Evolutionary conservation across 2,329 filamentous ascomycete species (phyloP).

Genomic region (Colletotrichum sp.): DNA sequence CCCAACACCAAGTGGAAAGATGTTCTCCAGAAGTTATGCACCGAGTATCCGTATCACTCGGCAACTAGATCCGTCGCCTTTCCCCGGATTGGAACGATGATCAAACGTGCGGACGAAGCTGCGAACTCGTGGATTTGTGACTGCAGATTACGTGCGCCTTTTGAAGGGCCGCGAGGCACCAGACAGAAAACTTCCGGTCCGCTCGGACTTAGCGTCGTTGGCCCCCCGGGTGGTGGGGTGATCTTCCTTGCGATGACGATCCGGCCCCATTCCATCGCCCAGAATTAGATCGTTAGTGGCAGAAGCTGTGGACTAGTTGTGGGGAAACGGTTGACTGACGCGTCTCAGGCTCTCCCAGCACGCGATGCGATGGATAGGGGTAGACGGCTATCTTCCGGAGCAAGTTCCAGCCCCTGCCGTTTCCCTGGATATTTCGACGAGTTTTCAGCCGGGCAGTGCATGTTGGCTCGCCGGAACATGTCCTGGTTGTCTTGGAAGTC

Average conservation of each 20-base stretch:
- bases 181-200: background rate
- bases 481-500: background rate
- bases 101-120: background rate
- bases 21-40: background rate
- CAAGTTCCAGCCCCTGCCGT: background rate
- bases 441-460: background rate
- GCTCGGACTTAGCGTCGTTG: background rate
- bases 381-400: background rate
- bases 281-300: background rate
- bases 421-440: background rate
- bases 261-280: background rate
- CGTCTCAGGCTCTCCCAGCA: background rate
- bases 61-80: background rate
- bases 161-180: background rate
- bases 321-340: background rate
- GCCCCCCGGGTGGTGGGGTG: background rate
- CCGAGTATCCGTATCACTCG: background rate
- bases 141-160: background rate
- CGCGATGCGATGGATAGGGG: background rate
- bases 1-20: background rate
- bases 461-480: background rate
- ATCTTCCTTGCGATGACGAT: slow-evolving; percentile 13
- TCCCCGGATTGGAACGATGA: background rate
- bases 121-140: background rate
- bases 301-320: background rate